Percentiles rank a stretch among this genome's conserved stretches.
Evolutionary conservation across 768 basidiomycete species (phyloP).

Genomic region (Butyriboletus loyo): DNA sequence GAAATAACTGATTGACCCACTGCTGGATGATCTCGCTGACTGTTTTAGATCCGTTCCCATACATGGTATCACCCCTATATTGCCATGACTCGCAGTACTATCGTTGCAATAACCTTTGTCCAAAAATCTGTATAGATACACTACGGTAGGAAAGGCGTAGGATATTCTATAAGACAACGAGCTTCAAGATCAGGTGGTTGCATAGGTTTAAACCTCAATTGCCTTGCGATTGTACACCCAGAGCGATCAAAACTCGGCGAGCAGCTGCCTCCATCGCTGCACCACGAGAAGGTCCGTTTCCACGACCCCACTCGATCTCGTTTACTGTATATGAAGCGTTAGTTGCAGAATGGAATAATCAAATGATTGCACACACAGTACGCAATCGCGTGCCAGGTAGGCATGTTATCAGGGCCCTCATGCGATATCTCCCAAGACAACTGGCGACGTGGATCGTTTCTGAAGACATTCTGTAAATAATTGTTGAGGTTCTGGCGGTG

Average conservation of each 20-base stretch:
- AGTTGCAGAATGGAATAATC: not conserved
- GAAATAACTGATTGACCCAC: not conserved
- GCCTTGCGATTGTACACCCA: not conserved
- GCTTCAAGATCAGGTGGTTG: not conserved
- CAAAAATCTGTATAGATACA: not conserved
- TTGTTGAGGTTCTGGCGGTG: conserved; percentile 24
- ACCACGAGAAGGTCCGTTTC: conserved; percentile 13
- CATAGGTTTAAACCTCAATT: not conserved
- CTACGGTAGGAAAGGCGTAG: not conserved
- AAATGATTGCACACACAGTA: conserved; percentile 12
- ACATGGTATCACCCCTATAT: conserved; percentile 15
- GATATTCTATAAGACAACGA: not conserved
- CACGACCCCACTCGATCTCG: conserved; percentile 21
- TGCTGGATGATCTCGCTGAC: conserved; percentile 9
- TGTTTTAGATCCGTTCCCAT: conserved; percentile 8
- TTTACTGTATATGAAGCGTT: conserved; percentile 14
- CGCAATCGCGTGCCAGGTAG: conserved; percentile 25
- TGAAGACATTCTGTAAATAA: conserved; percentile 15
- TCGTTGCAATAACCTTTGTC: not conserved
- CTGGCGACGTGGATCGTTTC: conserved; percentile 10
- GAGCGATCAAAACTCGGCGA: conserved; percentile 13
- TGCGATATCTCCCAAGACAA: conserved; percentile 17
- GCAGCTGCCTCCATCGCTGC: conserved; percentile 25
- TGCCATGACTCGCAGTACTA: not conserved
- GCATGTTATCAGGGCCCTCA: conserved; percentile 19